Evolutionary conservation across 2,329 filamentous ascomycete genomes (phyloP).

Genomic region (Rhynchosporium agropyri): DNA sequence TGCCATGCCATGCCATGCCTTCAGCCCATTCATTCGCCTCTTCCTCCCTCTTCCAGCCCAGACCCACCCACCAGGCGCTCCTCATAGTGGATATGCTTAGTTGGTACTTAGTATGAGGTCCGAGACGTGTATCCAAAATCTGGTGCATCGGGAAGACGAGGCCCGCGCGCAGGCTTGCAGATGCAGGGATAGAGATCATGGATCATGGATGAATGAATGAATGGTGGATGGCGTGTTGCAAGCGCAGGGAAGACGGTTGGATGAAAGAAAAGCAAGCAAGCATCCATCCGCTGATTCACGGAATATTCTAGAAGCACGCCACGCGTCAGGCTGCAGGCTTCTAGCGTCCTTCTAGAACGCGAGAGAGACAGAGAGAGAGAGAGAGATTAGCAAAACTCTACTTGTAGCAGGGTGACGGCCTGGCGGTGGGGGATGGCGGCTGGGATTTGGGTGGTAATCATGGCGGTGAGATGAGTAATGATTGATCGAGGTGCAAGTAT

Average conservation of each 20-base stretch:
- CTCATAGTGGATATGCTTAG: not conserved
- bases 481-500: not conserved
- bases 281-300: slow-evolving; percentile 17
- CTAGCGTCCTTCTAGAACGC: slow-evolving; percentile 29
- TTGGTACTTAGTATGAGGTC: not conserved
- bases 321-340: slow-evolving; percentile 19
- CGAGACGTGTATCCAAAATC: not conserved
- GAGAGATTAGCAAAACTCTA: not conserved
- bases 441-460: not conserved
- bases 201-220: not conserved
- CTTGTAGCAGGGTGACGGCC: not conserved
- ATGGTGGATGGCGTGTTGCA: not conserved
- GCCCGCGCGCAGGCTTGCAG: slow-evolving; percentile 14
- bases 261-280: not conserved
- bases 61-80: not conserved
- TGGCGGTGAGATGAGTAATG: not conserved
- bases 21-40: not conserved
- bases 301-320: slow-evolving; percentile 33
- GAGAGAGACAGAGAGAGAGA: not conserved
- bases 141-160: not conserved
- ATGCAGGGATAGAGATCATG: not conserved
- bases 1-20: not conserved
- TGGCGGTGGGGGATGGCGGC: slow-evolving; percentile 3
- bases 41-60: not conserved
- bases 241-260: not conserved